Evolutionary conservation across 768 basidiomycete species (phyloP).

Genomic region (Collybia mongolica): DNA sequence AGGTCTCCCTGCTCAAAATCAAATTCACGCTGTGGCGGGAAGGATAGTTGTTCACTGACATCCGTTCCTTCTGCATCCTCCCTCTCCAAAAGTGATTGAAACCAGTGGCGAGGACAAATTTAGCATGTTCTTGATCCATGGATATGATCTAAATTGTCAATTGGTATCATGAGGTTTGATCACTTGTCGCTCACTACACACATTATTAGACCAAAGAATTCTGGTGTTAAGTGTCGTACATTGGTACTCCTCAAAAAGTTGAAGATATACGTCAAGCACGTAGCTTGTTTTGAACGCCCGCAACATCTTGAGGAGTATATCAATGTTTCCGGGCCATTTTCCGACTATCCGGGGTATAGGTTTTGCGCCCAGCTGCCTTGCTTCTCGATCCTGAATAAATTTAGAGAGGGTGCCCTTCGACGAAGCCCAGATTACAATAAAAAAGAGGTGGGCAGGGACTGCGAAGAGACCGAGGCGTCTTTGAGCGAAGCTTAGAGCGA

Average conservation of each 20-base stretch:
- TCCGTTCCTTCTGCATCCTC: slow-evolving; percentile 57
- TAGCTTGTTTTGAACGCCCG: slow-evolving; percentile 58
- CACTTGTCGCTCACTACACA: slow-evolving; percentile 28
- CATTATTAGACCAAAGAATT: slow-evolving; percentile 69
- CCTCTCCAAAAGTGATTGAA: slow-evolving; percentile 72
- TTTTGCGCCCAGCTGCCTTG: slow-evolving; percentile 46
- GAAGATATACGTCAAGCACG: slow-evolving; percentile 60
- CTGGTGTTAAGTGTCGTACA: slow-evolving; percentile 69
- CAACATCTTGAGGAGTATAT: slow-evolving; percentile 58
- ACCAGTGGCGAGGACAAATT: slow-evolving; percentile 63
- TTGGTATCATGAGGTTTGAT: neutral
- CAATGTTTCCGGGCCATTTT: slow-evolving; percentile 79
- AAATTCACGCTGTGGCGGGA: neutral
- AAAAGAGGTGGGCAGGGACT: slow-evolving; percentile 35
- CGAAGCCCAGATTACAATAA: slow-evolving; percentile 40
- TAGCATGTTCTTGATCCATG: slow-evolving; percentile 71
- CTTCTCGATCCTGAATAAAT: slow-evolving; percentile 39
- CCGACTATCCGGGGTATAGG: slow-evolving; percentile 59
- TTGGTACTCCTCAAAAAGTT: slow-evolving; percentile 67
- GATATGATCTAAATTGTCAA: slow-evolving; percentile 54
- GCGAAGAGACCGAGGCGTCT: slow-evolving; percentile 32
- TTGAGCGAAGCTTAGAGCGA: slow-evolving; percentile 24
- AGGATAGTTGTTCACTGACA: slow-evolving; percentile 40
- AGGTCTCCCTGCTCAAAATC: slow-evolving; percentile 40
- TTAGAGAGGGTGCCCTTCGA: slow-evolving; percentile 32